Evolutionary conservation across 441 rosid species (phyloP).

Genomic region (Croton setiger): DNA sequence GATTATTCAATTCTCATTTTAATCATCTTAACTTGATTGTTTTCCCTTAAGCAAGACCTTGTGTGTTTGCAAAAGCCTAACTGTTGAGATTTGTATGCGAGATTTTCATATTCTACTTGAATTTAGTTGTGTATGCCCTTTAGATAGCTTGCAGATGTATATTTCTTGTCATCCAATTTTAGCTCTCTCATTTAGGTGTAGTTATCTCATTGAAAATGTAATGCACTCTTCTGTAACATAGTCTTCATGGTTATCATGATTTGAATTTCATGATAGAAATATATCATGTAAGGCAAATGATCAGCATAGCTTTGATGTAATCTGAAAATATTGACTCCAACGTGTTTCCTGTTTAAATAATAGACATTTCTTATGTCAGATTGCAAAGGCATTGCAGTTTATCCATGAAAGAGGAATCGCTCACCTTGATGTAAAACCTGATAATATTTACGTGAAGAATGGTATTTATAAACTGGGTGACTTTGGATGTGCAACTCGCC

Average conservation of each 20-base stretch:
- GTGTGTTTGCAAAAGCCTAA: not conserved
- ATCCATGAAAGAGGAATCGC: constrained; percentile 81
- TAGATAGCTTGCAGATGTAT: not conserved
- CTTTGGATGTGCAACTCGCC: constrained; percentile 89
- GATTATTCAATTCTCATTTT: not conserved
- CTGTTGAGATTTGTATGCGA: not conserved
- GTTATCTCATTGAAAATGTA: not conserved
- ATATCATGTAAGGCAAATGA: not conserved
- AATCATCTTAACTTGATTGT: not conserved
- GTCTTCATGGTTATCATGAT: not conserved
- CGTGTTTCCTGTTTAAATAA: not conserved
- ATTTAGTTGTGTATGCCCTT: not conserved
- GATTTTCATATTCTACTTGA: not conserved
- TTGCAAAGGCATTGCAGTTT: constrained; percentile 74
- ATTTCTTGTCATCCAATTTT: not conserved
- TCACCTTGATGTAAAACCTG: constrained; percentile 92
- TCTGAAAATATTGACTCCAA: not conserved
- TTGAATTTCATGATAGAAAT: not conserved
- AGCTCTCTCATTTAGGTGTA: no score
- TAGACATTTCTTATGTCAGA: constrained; percentile 37
- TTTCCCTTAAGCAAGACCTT: not conserved
- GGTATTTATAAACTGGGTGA: constrained; percentile 88
- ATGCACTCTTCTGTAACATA: not conserved
- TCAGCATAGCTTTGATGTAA: not conserved
- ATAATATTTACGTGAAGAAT: constrained; percentile 80